Conservation (phyloP, 1,284 basidiomycete species). For the Boletus mariae region DNA sequence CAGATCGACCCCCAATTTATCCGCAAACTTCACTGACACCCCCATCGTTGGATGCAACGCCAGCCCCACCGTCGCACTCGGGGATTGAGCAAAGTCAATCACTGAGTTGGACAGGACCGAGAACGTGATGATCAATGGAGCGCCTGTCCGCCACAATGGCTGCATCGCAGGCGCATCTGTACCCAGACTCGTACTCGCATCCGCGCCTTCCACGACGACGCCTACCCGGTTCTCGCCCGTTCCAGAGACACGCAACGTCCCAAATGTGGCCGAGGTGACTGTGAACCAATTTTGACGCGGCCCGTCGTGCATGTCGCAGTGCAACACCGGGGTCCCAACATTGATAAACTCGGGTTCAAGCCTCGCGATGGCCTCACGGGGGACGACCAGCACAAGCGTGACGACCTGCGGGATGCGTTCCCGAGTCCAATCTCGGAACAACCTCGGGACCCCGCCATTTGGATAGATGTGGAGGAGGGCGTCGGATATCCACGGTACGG, state of each 20-base stretch:
- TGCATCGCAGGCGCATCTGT: background rate
- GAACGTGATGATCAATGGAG: conserved; percentile 38
- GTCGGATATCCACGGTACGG: conserved; percentile 4
- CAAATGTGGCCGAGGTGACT: conserved; percentile 37
- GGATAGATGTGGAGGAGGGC: background rate
- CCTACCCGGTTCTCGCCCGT: conserved; percentile 19
- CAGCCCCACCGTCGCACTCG: conserved; percentile 25
- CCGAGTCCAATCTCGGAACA: conserved; percentile 19
- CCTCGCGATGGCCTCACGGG: conserved; percentile 15
- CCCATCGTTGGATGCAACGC: conserved; percentile 25
- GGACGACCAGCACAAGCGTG: conserved; percentile 27
- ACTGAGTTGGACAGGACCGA: conserved; percentile 34
- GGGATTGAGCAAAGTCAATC: conserved; percentile 17
- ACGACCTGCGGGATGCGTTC: conserved; percentile 17
- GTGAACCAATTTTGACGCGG: conserved; percentile 34
- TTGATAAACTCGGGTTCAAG: conserved; percentile 21
- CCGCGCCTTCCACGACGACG: conserved; percentile 30
- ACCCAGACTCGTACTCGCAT: background rate
- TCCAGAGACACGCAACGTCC: conserved; percentile 28
- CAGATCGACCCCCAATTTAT: conserved; percentile 26
- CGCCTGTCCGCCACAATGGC: conserved; percentile 27
- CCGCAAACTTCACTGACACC: conserved; percentile 4
- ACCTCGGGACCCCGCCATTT: background rate
- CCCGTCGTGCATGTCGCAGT: conserved; percentile 31
- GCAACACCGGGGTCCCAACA: conserved; percentile 36